Percentiles rank a stretch among this genome's conserved stretches.
Conservation (phyloP, 257 asterid genomes). For the Plectranthus barbatus region DNA sequence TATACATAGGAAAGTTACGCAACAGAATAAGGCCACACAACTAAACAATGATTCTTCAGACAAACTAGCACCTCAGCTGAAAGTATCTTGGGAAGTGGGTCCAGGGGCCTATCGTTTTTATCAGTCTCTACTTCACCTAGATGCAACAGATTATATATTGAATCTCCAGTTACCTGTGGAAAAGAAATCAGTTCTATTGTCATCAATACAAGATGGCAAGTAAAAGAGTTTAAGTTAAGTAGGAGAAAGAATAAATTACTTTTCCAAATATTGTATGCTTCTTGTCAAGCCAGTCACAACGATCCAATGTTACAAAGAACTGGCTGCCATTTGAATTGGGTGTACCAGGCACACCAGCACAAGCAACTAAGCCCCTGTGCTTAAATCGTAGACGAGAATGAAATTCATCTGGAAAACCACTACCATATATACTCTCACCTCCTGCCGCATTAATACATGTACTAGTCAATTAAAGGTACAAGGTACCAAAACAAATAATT, state of each 20-base stretch:
- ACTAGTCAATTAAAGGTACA: background rate
- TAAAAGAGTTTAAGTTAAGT: background rate
- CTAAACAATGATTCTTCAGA: background rate
- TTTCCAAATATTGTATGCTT: slow-evolving; percentile 95
- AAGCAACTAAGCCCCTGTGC: slow-evolving; percentile 96
- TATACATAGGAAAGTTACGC: slow-evolving; percentile 6
- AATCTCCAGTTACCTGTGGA: slow-evolving; percentile 87
- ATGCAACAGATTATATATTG: slow-evolving; percentile 66
- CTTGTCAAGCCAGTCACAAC: slow-evolving; percentile 85
- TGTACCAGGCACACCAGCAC: slow-evolving; percentile 71
- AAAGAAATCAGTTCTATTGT: slow-evolving; percentile 5
- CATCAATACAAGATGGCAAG: slow-evolving; percentile 14
- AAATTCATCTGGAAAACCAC: slow-evolving; percentile 74
- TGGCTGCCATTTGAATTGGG: slow-evolving; percentile 94
- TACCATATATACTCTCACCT: slow-evolving; percentile 94
- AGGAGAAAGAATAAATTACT: slow-evolving; percentile 30
- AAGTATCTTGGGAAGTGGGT: slow-evolving; percentile 75
- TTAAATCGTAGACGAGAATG: slow-evolving; percentile 96
- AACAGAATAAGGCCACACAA: background rate
- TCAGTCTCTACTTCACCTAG: slow-evolving; percentile 85
- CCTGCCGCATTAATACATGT: slow-evolving; percentile 33
- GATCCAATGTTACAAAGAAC: slow-evolving; percentile 83
- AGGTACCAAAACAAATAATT: background rate
- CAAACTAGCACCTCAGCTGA: slow-evolving; percentile 72
- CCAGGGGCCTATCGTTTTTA: slow-evolving; percentile 75